Percentiles rank a stretch among this genome's conserved stretches.
Evolutionary conservation across 192 early-diverging fungal species (phyloP).

Genomic region (Linnemannia exigua): DNA sequence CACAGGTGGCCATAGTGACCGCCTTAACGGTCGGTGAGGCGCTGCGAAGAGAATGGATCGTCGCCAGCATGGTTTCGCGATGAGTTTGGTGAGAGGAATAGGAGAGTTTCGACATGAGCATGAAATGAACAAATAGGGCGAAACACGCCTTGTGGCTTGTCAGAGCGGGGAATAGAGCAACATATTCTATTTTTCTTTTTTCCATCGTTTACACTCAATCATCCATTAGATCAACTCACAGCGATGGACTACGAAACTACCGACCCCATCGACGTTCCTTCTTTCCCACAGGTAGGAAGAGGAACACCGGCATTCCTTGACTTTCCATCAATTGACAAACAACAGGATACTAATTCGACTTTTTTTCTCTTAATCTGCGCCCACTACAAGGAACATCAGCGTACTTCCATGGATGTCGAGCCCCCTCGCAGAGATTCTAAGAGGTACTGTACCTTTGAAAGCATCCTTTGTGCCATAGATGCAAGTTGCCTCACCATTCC

Average conservation of each 20-base stretch:
- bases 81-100: not conserved
- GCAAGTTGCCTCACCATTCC: not conserved
- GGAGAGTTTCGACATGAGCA: not conserved
- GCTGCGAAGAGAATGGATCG: conserved; percentile 5
- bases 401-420: conserved; percentile 33
- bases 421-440: conserved; percentile 37
- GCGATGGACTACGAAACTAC: conserved; percentile 58
- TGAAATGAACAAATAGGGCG: not conserved
- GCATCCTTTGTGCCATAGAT: not conserved
- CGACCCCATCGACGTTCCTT: conserved; percentile 74
- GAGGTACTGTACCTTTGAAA: conserved; percentile 15
- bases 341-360: not conserved
- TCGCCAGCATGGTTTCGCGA: conserved; percentile 14
- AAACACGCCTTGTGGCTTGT: too few species aligned
- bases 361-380: conserved; percentile 2
- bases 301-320: not conserved
- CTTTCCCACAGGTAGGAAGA: conserved; percentile 66
- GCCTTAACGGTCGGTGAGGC: not conserved
- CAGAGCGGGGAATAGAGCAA: too few species aligned
- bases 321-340: not conserved
- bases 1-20: not conserved
- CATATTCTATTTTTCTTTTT: too few species aligned
- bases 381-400: conserved; percentile 30
- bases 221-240: not conserved
- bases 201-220: not conserved